phyloP scores from a whole-genome alignment of 768 basidiomycete species.

The Leccinum obscurum region DNA sequence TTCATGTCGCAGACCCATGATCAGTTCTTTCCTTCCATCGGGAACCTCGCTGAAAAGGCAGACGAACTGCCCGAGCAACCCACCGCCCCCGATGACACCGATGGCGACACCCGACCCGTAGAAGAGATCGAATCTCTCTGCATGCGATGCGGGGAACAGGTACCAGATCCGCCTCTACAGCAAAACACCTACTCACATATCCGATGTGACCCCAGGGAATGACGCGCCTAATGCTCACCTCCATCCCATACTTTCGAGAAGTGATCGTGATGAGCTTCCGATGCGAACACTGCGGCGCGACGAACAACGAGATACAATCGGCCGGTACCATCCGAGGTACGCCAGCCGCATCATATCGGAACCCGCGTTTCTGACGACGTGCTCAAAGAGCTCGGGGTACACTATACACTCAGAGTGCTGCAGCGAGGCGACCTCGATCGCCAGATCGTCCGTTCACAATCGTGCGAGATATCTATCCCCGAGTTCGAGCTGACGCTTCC shows the following conservation, averaged over 20 bases:
- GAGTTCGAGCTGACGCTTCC: constrained; percentile 93
- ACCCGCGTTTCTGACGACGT: neutral
- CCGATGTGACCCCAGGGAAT: constrained; percentile 59
- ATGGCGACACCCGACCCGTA: constrained; percentile 49
- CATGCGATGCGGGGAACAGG: constrained; percentile 93
- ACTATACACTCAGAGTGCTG: constrained; percentile 80
- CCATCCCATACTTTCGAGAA: constrained; percentile 94
- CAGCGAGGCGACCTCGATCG: constrained; percentile 80
- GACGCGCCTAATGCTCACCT: constrained; percentile 86
- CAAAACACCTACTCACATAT: neutral
- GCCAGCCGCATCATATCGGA: constrained; percentile 19
- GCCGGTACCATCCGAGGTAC: constrained; percentile 83
- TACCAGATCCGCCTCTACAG: constrained; percentile 33
- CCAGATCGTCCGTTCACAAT: constrained; percentile 87
- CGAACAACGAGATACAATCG: constrained; percentile 93
- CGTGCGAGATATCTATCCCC: constrained; percentile 79
- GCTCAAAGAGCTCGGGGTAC: constrained; percentile 69
- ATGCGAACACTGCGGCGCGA: constrained; percentile 87
- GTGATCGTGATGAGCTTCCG: constrained; percentile 96
- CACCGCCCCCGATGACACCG: constrained; percentile 34
- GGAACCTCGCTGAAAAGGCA: constrained; percentile 52
- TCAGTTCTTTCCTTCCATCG: constrained; percentile 58
- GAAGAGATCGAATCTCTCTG: constrained; percentile 90
- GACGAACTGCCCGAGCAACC: constrained; percentile 35
- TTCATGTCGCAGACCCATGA: constrained; percentile 24